Conservation (phyloP, 441 rosid species). For the Raphanus hybrid region DNA sequence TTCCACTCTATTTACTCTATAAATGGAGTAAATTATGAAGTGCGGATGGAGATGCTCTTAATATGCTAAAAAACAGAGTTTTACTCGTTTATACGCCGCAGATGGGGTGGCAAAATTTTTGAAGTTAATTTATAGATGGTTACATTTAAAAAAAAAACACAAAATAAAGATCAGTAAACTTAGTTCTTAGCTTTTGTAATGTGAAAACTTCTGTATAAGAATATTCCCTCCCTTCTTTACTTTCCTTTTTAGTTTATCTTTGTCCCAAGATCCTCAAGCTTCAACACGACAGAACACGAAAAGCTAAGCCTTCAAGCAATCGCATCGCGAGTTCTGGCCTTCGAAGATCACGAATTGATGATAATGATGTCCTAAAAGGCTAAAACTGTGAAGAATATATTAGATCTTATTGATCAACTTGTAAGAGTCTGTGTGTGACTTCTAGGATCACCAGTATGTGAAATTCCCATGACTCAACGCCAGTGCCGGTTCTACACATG, state of each 20-base stretch:
- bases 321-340: neutral
- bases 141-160: neutral
- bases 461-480: neutral
- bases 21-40: too few relatives aligned
- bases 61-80: too few relatives aligned
- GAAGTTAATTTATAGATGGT: neutral
- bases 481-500: too few relatives aligned
- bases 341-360: neutral
- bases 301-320: neutral
- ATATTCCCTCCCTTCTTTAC: too few relatives aligned
- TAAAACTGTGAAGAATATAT: neutral
- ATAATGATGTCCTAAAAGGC: neutral
- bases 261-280: neutral
- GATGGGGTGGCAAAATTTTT: neutral
- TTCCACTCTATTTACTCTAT: too few relatives aligned
- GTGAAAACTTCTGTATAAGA: neutral
- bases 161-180: neutral
- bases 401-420: neutral
- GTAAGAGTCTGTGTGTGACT: neutral
- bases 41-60: too few relatives aligned
- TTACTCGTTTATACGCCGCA: neutral
- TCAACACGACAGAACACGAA: neutral
- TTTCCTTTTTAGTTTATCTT: too few relatives aligned
- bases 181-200: neutral
- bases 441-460: neutral